phyloP scores from a whole-genome alignment of 805 yeast species.

The Pichia pseudocactophila region DNA sequence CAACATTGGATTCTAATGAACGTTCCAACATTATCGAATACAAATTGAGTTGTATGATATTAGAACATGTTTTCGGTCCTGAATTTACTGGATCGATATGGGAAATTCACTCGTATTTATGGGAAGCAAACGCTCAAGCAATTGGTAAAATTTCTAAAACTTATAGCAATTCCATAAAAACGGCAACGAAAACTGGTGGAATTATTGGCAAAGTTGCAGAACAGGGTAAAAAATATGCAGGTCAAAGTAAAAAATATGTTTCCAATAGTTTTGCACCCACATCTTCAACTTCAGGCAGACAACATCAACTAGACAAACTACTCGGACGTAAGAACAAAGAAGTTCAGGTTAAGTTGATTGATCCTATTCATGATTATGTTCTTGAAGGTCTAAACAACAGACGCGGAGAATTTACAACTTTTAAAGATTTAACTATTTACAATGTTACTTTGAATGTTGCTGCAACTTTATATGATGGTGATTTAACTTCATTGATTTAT shows the following conservation, averaged over 20 bases:
- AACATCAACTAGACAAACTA: constrained; percentile 32
- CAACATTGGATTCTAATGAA: constrained; percentile 40
- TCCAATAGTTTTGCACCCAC: constrained; percentile 12
- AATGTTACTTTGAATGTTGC: constrained; percentile 49
- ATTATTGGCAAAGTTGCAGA: constrained; percentile 36
- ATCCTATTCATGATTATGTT: constrained; percentile 49
- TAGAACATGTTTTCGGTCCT: constrained; percentile 38
- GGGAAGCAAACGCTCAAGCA: constrained; percentile 39
- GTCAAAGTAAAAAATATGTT: constrained; percentile 10
- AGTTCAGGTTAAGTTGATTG: constrained; percentile 34
- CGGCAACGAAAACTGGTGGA: constrained; percentile 36
- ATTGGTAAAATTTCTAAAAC: constrained; percentile 33
- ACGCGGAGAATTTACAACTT: constrained; percentile 32
- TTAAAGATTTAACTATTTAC: constrained; percentile 34
- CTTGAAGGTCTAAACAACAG: constrained; percentile 33
- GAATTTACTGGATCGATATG: constrained; percentile 28
- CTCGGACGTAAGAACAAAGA: constrained; percentile 42
- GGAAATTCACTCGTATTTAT: constrained; percentile 34
- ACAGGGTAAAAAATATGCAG: constrained; percentile 27
- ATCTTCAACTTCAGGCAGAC: constrained; percentile 17
- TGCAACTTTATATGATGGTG: constrained; percentile 37
- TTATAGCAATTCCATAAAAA: constrained; percentile 29
- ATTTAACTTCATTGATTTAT: constrained; percentile 36
- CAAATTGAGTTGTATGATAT: constrained; percentile 39
- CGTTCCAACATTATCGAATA: constrained; percentile 42